Base-by-base conservation (phyloP, 163 green algal genomes). In the Chlorella variabilis region DNA sequence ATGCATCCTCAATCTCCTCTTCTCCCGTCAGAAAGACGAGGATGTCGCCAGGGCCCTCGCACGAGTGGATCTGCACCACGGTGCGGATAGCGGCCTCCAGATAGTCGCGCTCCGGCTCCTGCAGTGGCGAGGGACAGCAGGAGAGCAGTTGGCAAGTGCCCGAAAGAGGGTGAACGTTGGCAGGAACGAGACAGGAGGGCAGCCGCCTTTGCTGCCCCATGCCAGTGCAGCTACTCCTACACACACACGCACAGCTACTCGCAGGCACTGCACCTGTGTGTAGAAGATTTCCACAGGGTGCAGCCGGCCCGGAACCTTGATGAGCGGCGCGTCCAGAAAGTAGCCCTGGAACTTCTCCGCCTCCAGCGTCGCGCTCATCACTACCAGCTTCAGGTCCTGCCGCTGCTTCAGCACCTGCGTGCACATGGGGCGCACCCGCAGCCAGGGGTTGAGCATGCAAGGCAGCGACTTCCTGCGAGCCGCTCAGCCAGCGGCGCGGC, bases 281-380 rank as follows among this genome's bases (percentile, higher is more conserved):
- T 99, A 99, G 88, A 99, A 99, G 84, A 99, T 98, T 87, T 99
- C 97, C 75, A 99, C 97, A 17, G 96, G 97, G 80, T 98, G 94
- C 90, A 98, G 85, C 36, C 97, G 88, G 7, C 97, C 97, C 27
- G 96, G 96, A 31, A 99, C 96, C 87, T 98, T 98, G 92, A 99
- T 98, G 17, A 99, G 89, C 2, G 97, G 97, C 0, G 97, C 97
- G 56, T 98, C 95, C 70, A 96, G 80, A 83, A 99, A 99, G 86
- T 99, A 99, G 71, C 86, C 91, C 87, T 86, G 82, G 89, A 99
- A 99, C 91, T 99, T 99, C 87, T 99, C 96, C 8, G 97, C 97
- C 86, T 99, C 97, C 41, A 99, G 90, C 34, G 97, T 99, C 51
- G 97, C 97, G 80, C 87, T 96, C 97, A 99, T 99, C 27, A 99